Conservation (phyloP, 805 yeast genomes). For the Starmerella bombi region DNA sequence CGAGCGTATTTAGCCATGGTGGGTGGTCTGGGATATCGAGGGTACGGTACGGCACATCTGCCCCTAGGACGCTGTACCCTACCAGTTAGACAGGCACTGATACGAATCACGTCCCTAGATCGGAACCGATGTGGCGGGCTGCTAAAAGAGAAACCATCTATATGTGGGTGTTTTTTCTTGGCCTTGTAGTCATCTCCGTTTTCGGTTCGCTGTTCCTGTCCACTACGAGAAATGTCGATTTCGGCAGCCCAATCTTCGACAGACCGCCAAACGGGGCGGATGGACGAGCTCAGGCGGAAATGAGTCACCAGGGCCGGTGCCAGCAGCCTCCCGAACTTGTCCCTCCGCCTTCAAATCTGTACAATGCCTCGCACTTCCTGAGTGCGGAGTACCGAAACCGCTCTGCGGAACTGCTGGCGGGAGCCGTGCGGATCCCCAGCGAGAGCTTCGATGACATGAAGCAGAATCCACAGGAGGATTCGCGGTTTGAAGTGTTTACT, state of each 20-base stretch:
- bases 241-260: background rate
- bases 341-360: conserved; percentile 3
- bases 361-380: conserved; percentile 9
- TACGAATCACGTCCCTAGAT: no score
- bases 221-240: background rate
- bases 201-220: no score
- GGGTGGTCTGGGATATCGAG: no score
- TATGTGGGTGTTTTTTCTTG: no score
- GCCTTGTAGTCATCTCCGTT: no score
- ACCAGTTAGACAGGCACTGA: no score
- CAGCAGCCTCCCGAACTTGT: conserved; percentile 8
- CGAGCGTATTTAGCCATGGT: no score
- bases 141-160: no score
- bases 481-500: conserved; percentile 36
- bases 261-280: background rate
- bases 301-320: conserved; percentile 7
- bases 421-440: conserved; percentile 54
- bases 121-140: no score
- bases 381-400: conserved; percentile 5
- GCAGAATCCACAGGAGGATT: conserved; percentile 36
- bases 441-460: conserved; percentile 44
- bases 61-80: no score
- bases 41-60: no score
- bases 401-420: conserved; percentile 22
- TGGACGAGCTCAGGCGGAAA: background rate